Percentiles rank a stretch among this genome's conserved stretches.
These are phyloP conservation scores for Leccinum uliginosum DNA, from an alignment of 768 basidiomycete genomes.

Conservation along the genomic window DNA sequence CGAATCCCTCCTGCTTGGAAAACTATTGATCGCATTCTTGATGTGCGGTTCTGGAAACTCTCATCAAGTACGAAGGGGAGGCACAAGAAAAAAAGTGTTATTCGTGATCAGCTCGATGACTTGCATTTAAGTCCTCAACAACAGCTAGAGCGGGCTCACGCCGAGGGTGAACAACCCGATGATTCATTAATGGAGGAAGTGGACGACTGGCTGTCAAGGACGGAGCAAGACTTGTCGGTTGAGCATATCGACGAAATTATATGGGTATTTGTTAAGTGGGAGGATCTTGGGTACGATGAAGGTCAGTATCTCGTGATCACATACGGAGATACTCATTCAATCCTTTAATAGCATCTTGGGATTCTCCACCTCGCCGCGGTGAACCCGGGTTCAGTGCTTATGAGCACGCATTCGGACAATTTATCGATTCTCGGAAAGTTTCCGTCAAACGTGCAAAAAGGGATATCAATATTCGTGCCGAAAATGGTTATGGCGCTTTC, in stretches of 20 bases:
- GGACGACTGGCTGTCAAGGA: constrained; percentile 44
- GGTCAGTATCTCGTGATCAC: constrained; percentile 41
- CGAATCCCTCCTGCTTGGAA: constrained; percentile 80
- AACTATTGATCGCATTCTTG: constrained; percentile 88
- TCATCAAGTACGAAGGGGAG: constrained; percentile 9
- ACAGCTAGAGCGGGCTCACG: constrained; percentile 38
- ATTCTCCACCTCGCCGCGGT: constrained; percentile 68
- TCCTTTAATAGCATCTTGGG: constrained; percentile 72
- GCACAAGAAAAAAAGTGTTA: constrained; percentile 19
- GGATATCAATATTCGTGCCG: constrained; percentile 44
- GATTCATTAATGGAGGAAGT: constrained; percentile 51
- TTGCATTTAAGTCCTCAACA: constrained; percentile 16
- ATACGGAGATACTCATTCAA: neutral
- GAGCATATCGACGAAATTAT: constrained; percentile 59
- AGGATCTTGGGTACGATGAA: constrained; percentile 89
- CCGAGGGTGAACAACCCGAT: constrained; percentile 63
- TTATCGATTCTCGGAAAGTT: constrained; percentile 58
- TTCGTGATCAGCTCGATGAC: constrained; percentile 26
- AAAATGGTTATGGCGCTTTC: constrained; percentile 50
- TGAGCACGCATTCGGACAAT: constrained; percentile 60
- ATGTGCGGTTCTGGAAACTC: constrained; percentile 65
- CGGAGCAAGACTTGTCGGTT: constrained; percentile 41
- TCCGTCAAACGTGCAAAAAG: constrained; percentile 45
- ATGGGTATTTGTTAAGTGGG: constrained; percentile 92
- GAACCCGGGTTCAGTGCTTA: constrained; percentile 63